These are phyloP conservation scores for Acanthamoeba triangularis DNA, from an alignment of 208 protist genomes.

Conservation along the genomic window DNA sequence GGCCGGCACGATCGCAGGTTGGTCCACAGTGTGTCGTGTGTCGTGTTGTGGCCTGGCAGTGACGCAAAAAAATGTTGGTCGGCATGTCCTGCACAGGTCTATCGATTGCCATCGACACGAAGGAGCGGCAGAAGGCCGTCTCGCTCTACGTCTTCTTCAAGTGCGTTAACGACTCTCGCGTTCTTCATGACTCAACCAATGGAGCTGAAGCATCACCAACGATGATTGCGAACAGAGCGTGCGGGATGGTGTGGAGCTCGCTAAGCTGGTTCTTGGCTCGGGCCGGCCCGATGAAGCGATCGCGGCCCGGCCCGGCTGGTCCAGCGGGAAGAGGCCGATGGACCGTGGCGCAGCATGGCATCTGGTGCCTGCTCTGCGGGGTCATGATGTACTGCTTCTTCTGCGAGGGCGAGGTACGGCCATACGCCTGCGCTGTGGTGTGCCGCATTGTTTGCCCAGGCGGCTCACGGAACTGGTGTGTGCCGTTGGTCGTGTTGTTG, in stretches of 20 bases:
- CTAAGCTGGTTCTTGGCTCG: neutral
- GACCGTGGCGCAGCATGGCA: neutral
- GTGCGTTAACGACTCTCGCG: neutral
- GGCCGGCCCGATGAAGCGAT: too few relatives aligned
- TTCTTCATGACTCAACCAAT: neutral
- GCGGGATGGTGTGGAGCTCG: constrained; percentile 14
- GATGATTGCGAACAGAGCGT: neutral
- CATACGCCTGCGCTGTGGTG: neutral
- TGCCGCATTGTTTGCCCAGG: neutral
- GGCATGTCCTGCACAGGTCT: neutral
- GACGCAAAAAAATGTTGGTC: neutral
- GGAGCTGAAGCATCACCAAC: neutral
- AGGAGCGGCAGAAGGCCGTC: neutral
- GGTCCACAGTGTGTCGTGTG: neutral
- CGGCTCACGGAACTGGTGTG: neutral
- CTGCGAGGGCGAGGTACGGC: constrained; percentile 32
- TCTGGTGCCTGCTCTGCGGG: constrained; percentile 53
- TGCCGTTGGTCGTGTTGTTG: too few relatives aligned
- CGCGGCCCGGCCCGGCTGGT: neutral
- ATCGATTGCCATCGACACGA: neutral
- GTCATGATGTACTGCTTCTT: constrained; percentile 69
- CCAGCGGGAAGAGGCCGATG: neutral
- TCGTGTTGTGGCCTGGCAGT: neutral
- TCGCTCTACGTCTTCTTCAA: constrained; percentile 53
- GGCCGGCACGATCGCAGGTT: neutral